Evolutionary conservation across 1,284 basidiomycete genomes (phyloP), one percentile per base, ranked within the genome.

Genomic region (Apiotrichum veenhuisii): DNA sequence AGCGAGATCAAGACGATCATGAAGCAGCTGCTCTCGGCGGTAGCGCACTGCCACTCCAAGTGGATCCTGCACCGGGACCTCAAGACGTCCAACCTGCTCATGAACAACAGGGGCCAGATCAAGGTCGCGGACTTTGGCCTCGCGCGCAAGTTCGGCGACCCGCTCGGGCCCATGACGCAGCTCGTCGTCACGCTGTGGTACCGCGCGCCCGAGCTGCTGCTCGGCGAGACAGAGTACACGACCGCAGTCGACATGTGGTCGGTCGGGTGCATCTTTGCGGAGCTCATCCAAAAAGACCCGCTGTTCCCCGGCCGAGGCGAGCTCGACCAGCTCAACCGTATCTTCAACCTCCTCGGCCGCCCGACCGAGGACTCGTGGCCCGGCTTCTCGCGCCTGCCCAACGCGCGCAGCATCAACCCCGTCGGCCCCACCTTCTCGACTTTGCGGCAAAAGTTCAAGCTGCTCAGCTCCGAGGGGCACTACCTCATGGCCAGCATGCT

Each of bases 131-230:
- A 99, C 77, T 99, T 99, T 75, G 96, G 96, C 5, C 84, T 98
- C 37, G 96, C 96, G 20, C 81, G 96, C 66, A 85, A 91, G 57
- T 98, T 91, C 73, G 94, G 95, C 34, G 96, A 98, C 74, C 94
- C 96, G 5, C 82, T 95, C 2, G 91, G 91, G 9, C 91, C 93
- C 20, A 87, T 99, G 84, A 99, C 96, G 4, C 91, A 94, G 70
- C 82, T 98, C 17, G 96, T 99, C 1, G 96, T 98, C 7, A 98
- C 96, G 1, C 81, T 99, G 17, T 99, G 96, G 96, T 99, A 99
- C 79, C 84, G 95, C 50, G 90, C 96, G 8, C 96, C 96, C 3
- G 96, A 98, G 80, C 88, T 99, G 36, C 81, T 99, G 12, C 81
- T 99, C 20, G 96, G 95, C 14, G 89, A 89, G 18, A 87, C 86